Percentiles rank a stretch among this genome's conserved stretches.
Conservation (phyloP, 1,139 yeast species). For the Nematodospora anomalae region DNA sequence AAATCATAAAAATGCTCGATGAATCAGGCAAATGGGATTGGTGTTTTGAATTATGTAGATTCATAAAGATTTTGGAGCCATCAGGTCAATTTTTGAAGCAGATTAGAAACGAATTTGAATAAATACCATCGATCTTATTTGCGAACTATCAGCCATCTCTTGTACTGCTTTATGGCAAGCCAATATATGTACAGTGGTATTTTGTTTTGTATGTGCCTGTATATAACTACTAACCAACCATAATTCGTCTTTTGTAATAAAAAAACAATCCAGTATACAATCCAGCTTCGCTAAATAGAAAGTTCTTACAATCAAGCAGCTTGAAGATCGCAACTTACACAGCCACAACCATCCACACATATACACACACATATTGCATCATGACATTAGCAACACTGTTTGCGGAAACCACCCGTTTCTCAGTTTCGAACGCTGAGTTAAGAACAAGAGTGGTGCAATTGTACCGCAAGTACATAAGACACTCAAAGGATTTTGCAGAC, state of each 20-base stretch:
- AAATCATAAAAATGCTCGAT: slow-evolving; percentile 37
- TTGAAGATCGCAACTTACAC: too few species aligned
- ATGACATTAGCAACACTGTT: slow-evolving; percentile 78
- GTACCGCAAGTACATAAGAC: slow-evolving; percentile 71
- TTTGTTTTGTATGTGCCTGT: not conserved
- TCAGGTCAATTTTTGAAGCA: slow-evolving; percentile 28
- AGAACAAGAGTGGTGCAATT: slow-evolving; percentile 64
- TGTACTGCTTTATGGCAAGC: not conserved
- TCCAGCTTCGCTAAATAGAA: not conserved
- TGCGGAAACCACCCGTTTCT: slow-evolving; percentile 77
- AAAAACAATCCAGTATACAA: not conserved
- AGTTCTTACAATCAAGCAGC: not conserved
- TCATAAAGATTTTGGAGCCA: slow-evolving; percentile 44
- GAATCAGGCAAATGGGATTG: slow-evolving; percentile 41
- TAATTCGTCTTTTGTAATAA: not conserved
- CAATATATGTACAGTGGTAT: not conserved
- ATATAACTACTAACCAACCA: slow-evolving; percentile 1
- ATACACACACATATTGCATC: slow-evolving; percentile 6
- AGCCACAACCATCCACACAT: too few species aligned
- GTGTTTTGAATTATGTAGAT: slow-evolving; percentile 48
- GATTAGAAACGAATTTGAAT: slow-evolving; percentile 15
- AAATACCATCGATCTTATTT: too few species aligned
- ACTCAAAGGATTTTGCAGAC: slow-evolving; percentile 62
- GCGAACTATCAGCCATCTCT: not conserved
- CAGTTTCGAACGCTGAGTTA: slow-evolving; percentile 62